phyloP scores from a whole-genome alignment of 768 basidiomycete species.

The Boletus patriciae region DNA sequence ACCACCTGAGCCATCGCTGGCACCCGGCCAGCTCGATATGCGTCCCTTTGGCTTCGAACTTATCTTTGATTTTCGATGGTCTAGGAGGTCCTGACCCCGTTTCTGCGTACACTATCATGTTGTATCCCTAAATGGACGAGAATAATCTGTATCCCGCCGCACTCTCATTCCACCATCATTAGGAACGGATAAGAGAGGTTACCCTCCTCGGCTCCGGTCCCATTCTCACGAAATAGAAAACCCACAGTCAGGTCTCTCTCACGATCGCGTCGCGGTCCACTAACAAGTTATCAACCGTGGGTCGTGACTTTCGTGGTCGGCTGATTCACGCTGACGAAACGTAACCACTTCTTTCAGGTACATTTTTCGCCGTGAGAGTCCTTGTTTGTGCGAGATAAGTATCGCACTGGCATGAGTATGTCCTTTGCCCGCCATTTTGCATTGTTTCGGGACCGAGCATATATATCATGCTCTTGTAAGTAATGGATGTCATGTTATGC shows the following conservation, averaged over 20 bases:
- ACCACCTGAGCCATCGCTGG: slow-evolving; percentile 20
- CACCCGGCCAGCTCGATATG: slow-evolving; percentile 65
- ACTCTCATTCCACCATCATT: background rate
- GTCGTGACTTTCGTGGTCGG: background rate
- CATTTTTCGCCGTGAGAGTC: background rate
- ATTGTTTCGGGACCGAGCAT: background rate
- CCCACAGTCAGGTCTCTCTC: background rate
- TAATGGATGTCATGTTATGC: background rate
- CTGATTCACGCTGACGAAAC: background rate
- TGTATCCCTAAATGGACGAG: slow-evolving; percentile 23
- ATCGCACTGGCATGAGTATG: background rate
- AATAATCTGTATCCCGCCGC: slow-evolving; percentile 13
- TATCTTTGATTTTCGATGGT: slow-evolving; percentile 76
- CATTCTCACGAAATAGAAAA: background rate
- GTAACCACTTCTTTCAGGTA: background rate
- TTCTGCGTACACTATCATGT: slow-evolving; percentile 12
- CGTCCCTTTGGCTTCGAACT: slow-evolving; percentile 70
- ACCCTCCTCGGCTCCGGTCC: no score
- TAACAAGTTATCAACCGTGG: background rate
- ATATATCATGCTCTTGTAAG: background rate
- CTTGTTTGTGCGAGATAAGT: background rate
- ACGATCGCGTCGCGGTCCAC: background rate
- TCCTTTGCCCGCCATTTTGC: background rate
- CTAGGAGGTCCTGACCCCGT: slow-evolving; percentile 23
- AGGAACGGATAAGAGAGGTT: background rate